Evolutionary conservation across 179 eudicot species (phyloP), one percentile per base, ranked within the genome.

Genomic region (Patellifolia procumbens): DNA sequence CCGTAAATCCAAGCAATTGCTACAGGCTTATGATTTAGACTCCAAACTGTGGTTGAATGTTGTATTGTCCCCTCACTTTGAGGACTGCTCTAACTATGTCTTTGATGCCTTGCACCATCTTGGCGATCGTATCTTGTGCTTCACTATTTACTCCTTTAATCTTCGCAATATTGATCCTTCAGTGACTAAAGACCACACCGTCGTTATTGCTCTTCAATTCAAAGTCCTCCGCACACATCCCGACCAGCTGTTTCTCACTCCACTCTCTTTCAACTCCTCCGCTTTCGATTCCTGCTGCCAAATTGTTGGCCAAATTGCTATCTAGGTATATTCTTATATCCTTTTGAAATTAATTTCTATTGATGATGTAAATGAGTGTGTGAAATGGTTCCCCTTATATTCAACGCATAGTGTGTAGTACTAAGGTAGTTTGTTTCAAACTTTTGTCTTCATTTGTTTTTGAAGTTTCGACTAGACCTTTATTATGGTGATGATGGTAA

Each of bases 21-120:
- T 60, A 2, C 0, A 29, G 64, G 64, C 64, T 28, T 60, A 60
- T 60, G 64, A 60, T 60, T 60, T 29, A 28, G 35, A 12, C 64
- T 11, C 64, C 64, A 60, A 60, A 28, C 64, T 28, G 29, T 60
- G 64, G 64, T 60, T 60, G 64, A 28, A 60, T 28, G 37, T 60
- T 28, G 64, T 60, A 0, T 29, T 60, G 64, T 11, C 64, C 7
- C 2, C 34, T 26, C 5, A 59, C 19, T 29, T 60, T 13, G 37
- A 60, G 64, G 64, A 60, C 35, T 60, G 29, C 17, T 60, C 34
- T 2, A 0, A 3, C 5, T 28, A 28, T 0, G 0, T 28, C 5
- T 60, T 60, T 35, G 35, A 60, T 60, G 37, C 64, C 7, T 60
- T 60, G 20, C 64, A 29, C 37, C 34, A 60, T 12, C 64, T 60